Percentiles rank a stretch among this genome's conserved stretches.
These are phyloP conservation scores for Hamamelis virginiana DNA, from an alignment of 164 flowering plant genomes.

Conservation along the genomic window DNA sequence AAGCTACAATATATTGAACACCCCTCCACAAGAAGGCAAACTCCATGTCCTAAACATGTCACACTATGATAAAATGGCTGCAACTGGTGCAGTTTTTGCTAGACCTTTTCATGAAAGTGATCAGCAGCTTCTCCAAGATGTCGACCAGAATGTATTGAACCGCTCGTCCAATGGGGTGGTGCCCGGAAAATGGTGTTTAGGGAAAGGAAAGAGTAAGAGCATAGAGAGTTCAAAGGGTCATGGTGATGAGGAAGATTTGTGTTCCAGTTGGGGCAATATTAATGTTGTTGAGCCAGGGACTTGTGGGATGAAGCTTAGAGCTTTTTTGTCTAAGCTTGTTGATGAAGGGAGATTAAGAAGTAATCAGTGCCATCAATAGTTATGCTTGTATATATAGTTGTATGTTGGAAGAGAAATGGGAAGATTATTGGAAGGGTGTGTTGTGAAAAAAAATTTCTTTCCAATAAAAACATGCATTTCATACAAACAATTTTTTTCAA, in stretches of 20 bases:
- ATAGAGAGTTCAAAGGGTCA: background rate
- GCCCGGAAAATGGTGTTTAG: slow-evolving; percentile 44
- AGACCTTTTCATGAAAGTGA: slow-evolving; percentile 29
- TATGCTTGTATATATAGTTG: too few species aligned
- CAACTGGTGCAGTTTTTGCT: slow-evolving; percentile 39
- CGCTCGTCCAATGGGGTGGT: slow-evolving; percentile 25
- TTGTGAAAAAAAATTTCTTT: too few species aligned
- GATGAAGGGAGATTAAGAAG: background rate
- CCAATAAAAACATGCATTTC: too few species aligned
- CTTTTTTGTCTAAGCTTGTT: slow-evolving; percentile 2
- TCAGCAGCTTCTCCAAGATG: slow-evolving; percentile 23
- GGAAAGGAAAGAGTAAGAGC: slow-evolving; percentile 8
- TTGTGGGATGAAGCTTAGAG: slow-evolving; percentile 8
- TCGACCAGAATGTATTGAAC: slow-evolving; percentile 31
- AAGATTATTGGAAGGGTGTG: too few species aligned
- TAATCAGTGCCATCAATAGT: background rate
- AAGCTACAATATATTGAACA: slow-evolving; percentile 24
- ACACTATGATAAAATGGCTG: slow-evolving; percentile 9
- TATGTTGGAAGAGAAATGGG: too few species aligned
- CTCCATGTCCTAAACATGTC: slow-evolving; percentile 1
- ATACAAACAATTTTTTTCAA: too few species aligned
- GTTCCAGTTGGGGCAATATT: slow-evolving; percentile 14
- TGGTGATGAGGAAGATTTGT: slow-evolving; percentile 4
- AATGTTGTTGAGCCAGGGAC: slow-evolving; percentile 16
- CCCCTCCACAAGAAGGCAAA: background rate